Evolutionary conservation across 1,139 yeast species (phyloP).

Genomic region (Magnusiomyces tetraspermus): DNA sequence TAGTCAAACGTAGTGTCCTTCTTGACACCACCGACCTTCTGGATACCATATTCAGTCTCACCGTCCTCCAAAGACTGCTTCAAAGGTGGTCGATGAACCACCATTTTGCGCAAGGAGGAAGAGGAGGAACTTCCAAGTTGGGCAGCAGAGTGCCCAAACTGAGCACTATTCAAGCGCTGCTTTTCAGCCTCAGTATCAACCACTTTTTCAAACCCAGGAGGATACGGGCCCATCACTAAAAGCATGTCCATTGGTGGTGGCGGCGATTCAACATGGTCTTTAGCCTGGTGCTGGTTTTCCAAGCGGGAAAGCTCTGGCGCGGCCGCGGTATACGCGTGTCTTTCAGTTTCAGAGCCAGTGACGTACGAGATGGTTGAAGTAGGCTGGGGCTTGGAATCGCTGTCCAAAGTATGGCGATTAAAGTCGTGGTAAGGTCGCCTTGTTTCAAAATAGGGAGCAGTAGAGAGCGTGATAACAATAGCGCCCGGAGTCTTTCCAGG

Average conservation of each 20-base stretch:
- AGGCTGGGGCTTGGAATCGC: neutral
- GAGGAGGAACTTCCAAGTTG: too few relatives aligned
- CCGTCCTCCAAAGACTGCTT: neutral
- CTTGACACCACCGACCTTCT: neutral
- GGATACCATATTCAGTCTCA: neutral
- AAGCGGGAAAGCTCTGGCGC: too few relatives aligned
- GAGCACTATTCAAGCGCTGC: neutral
- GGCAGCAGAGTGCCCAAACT: neutral
- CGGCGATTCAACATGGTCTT: too few relatives aligned
- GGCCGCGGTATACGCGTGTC: too few relatives aligned
- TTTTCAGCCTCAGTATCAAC: neutral
- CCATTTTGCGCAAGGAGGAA: neutral
- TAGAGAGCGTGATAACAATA: neutral
- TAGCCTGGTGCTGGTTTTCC: too few relatives aligned
- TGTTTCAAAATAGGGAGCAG: neutral
- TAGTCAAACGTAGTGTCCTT: neutral
- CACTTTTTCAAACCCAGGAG: neutral
- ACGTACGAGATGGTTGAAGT: too few relatives aligned
- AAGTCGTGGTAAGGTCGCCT: neutral
- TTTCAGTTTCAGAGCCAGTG: too few relatives aligned
- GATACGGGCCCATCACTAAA: neutral
- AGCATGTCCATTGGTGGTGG: too few relatives aligned
- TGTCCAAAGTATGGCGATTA: neutral
- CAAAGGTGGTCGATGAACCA: neutral
- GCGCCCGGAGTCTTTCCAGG: neutral